A percentile compares a stretch with the other conserved stretches of the same genome.
These are phyloP conservation scores for Tephrocybe sp. DNA, from an alignment of 768 basidiomycete species.

Conservation along the genomic window DNA sequence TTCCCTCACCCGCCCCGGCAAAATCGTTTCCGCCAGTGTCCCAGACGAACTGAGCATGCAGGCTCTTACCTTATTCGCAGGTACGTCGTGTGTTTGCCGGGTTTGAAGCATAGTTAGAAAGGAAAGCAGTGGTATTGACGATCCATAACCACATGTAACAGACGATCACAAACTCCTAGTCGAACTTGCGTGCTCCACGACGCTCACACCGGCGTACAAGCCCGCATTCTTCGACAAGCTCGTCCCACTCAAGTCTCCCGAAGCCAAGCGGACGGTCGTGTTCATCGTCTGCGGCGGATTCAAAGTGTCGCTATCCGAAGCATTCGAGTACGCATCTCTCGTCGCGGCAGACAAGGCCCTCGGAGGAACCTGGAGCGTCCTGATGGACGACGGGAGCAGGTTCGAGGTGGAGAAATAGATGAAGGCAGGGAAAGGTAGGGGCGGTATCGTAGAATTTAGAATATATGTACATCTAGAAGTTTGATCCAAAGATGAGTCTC, in stretches of 20 bases:
- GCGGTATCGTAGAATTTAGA: not conserved
- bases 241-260: slow-evolving; percentile 33
- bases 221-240: slow-evolving; percentile 52
- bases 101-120: too few relatives aligned
- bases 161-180: slow-evolving; percentile 78
- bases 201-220: slow-evolving; percentile 67
- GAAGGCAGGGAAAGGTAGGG: not conserved
- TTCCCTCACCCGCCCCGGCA: slow-evolving; percentile 61
- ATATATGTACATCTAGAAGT: slow-evolving; percentile 3
- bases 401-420: slow-evolving; percentile 28
- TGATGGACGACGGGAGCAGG: slow-evolving; percentile 38
- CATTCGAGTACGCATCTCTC: slow-evolving; percentile 44
- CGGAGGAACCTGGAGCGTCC: slow-evolving; percentile 33
- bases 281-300: slow-evolving; percentile 75
- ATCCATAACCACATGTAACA: slow-evolving; percentile 25
- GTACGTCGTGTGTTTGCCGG: too few relatives aligned
- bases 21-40: slow-evolving; percentile 57
- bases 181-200: slow-evolving; percentile 73
- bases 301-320: slow-evolving; percentile 59
- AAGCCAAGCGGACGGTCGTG: slow-evolving; percentile 43
- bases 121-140: too few relatives aligned
- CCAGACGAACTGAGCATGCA: slow-evolving; percentile 73
- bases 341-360: slow-evolving; percentile 34
- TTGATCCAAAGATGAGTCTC: too few relatives aligned
- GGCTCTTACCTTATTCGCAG: slow-evolving; percentile 52